These are phyloP conservation scores for Candida parachauliodes DNA, from an alignment of 805 yeast species.

Conservation along the genomic window DNA sequence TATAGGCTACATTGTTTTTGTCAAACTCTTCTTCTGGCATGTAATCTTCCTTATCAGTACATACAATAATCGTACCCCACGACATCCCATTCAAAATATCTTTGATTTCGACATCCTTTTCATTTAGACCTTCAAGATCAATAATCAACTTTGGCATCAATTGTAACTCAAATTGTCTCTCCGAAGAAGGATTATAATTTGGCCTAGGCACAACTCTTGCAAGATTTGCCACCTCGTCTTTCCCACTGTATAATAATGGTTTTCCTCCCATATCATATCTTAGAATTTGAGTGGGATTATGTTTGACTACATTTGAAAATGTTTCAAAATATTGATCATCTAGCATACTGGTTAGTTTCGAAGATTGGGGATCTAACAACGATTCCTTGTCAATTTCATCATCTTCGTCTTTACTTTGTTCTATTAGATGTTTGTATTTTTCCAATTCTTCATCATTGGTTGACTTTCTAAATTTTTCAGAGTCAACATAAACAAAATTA, in stretches of 20 bases:
- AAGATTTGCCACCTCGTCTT: conserved; percentile 47
- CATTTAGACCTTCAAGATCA: conserved; percentile 60
- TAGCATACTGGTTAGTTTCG: conserved; percentile 35
- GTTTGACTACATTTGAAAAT: conserved; percentile 70
- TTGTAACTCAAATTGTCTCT: conserved; percentile 77
- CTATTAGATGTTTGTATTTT: conserved; percentile 47
- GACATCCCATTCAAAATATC: conserved; percentile 79
- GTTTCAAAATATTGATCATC: conserved; percentile 78
- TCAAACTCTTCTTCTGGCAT: conserved; percentile 49
- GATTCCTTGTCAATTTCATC: conserved; percentile 5
- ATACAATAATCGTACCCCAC: conserved; percentile 92
- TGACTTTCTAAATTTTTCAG: conserved; percentile 58
- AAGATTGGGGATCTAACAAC: conserved; percentile 19
- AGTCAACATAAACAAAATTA: conserved; percentile 65
- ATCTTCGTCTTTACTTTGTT: conserved; percentile 35
- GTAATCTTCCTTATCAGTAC: conserved; percentile 68
- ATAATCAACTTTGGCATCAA: conserved; percentile 91
- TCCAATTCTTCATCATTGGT: conserved; percentile 50
- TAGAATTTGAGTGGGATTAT: conserved; percentile 82
- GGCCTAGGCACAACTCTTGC: conserved; percentile 50
- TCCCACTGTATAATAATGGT: conserved; percentile 71
- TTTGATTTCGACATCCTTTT: conserved; percentile 16
- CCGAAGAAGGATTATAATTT: conserved; percentile 55
- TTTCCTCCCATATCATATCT: conserved; percentile 78
- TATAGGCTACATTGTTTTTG: conserved; percentile 68